phyloP scores from a whole-genome alignment of 305 asterid species.

The Plantago rigida region DNA sequence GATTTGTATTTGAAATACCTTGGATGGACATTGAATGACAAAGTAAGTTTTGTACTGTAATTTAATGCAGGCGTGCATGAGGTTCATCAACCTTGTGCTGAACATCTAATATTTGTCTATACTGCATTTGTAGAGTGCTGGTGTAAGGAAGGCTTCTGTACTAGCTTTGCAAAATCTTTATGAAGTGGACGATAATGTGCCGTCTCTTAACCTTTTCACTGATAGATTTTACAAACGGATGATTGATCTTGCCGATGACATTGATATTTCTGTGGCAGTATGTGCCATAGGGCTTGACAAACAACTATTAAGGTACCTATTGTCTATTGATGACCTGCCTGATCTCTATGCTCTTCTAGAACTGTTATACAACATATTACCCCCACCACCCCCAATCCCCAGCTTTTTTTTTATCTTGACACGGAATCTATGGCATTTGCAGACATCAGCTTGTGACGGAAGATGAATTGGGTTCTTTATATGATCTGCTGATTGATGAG shows the following conservation, averaged over 20 bases:
- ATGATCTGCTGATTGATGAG: slow-evolving; percentile 85
- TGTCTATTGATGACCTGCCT: slow-evolving; percentile 2
- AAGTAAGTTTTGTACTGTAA: slow-evolving; percentile 47
- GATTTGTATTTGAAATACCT: slow-evolving; percentile 90
- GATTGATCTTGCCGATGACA: slow-evolving; percentile 97
- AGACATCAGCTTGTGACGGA: slow-evolving; percentile 96
- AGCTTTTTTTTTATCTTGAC: neutral
- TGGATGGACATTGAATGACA: slow-evolving; percentile 98
- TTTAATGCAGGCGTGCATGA: slow-evolving; percentile 8
- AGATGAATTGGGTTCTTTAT: slow-evolving; percentile 87
- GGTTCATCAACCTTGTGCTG: slow-evolving; percentile 25
- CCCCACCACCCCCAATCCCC: slow-evolving; percentile 19
- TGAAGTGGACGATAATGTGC: slow-evolving; percentile 87
- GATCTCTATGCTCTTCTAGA: slow-evolving; percentile 16
- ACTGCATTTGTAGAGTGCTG: slow-evolving; percentile 56
- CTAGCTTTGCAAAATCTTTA: slow-evolving; percentile 87
- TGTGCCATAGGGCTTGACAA: slow-evolving; percentile 97
- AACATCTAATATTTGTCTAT: slow-evolving; percentile 24
- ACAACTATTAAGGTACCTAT: slow-evolving; percentile 68
- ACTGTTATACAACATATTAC: slow-evolving; percentile 18
- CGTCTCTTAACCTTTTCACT: slow-evolving; percentile 87
- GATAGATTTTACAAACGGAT: slow-evolving; percentile 81
- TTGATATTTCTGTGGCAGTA: slow-evolving; percentile 91
- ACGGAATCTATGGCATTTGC: slow-evolving; percentile 28
- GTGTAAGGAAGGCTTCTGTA: slow-evolving; percentile 87